Evolutionary conservation across 129 eudicot genomes (phyloP).

Genomic region (Saussurea involucrata): DNA sequence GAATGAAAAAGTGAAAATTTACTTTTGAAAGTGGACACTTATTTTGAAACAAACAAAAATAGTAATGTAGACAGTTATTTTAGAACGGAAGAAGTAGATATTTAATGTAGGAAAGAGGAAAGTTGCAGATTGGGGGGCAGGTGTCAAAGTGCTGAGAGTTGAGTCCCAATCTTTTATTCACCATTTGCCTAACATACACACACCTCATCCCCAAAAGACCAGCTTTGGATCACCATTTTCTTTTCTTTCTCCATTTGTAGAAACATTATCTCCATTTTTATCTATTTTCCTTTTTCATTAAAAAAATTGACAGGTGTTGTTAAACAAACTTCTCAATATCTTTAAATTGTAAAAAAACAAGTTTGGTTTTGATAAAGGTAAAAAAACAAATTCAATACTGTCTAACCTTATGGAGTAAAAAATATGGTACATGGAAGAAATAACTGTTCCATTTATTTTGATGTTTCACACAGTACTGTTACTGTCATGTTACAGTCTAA

Average conservation of each 20-base stretch:
- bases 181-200: constrained; percentile 18
- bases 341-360: background rate
- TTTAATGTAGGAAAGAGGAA: constrained; percentile 30
- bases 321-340: background rate
- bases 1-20: too few species aligned
- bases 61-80: too few species aligned
- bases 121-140: constrained; percentile 30
- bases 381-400: too few species aligned
- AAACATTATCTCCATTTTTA: background rate
- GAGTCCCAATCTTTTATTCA: constrained; percentile 16
- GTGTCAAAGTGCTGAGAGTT: constrained; percentile 28
- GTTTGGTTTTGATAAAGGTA: too few species aligned
- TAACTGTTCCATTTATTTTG: background rate
- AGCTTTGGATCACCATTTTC: background rate
- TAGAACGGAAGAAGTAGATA: too few species aligned
- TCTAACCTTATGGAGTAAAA: too few species aligned
- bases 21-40: too few species aligned
- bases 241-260: background rate
- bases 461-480: background rate
- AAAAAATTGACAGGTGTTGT: background rate
- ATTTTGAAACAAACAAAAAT: too few species aligned
- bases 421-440: background rate
- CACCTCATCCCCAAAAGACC: constrained; percentile 24
- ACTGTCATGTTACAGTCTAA: background rate
- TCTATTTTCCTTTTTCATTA: background rate